These are phyloP conservation scores for Globisporangium carolinianum DNA, from an alignment of 352 stramenopile genomes.

Conservation along the genomic window DNA sequence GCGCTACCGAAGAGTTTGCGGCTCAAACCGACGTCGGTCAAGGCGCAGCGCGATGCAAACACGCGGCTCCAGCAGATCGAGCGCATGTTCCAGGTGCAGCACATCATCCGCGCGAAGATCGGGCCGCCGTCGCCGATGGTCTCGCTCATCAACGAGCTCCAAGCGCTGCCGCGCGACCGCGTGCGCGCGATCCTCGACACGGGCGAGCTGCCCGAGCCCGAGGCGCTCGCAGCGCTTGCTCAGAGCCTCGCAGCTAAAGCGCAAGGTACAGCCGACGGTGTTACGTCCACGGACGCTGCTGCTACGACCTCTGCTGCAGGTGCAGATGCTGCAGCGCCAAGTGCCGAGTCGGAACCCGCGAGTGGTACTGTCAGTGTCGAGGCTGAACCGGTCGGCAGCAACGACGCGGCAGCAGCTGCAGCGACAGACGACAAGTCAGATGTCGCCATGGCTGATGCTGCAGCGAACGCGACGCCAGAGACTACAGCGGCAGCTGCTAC, in stretches of 20 bases:
- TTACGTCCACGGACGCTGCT: not conserved
- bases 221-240: not conserved
- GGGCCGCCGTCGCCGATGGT: slow-evolving; percentile 12
- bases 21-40: slow-evolving; percentile 7
- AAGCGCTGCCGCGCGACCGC: slow-evolving; percentile 20
- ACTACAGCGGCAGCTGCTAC: not conserved
- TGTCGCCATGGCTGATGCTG: not conserved
- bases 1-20: slow-evolving; percentile 14
- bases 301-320: not conserved
- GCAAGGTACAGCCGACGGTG: not conserved
- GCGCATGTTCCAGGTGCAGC: slow-evolving; percentile 48
- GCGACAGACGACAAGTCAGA: not conserved
- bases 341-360: not conserved
- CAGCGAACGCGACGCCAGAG: not conserved
- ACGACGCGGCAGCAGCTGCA: not conserved
- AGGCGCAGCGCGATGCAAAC: slow-evolving; percentile 34
- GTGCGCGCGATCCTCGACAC: slow-evolving; percentile 31
- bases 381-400: not conserved
- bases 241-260: too few relatives aligned
- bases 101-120: slow-evolving; percentile 18
- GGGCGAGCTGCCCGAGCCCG: slow-evolving; percentile 19
- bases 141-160: slow-evolving; percentile 36
- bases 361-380: not conserved
- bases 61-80: slow-evolving; percentile 66
- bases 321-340: not conserved